Conservation (phyloP, 1,284 basidiomycete species). For the Phylloboletellus chloephorus region DNA sequence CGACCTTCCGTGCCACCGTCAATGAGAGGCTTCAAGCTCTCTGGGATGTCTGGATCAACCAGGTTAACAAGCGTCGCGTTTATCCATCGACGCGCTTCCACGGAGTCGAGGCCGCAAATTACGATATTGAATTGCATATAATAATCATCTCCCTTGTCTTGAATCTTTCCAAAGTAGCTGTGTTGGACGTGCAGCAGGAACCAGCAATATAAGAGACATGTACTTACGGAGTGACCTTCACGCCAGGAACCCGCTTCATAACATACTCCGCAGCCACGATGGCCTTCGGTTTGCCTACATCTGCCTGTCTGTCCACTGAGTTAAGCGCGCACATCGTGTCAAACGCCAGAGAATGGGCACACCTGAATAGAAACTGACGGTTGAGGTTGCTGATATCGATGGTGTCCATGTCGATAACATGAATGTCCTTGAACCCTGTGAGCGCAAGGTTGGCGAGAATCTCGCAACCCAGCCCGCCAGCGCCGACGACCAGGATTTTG, state of each 20-base stretch:
- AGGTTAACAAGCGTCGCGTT: slow-evolving; percentile 95
- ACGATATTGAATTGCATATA: slow-evolving; percentile 97
- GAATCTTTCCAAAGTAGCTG: slow-evolving; percentile 95
- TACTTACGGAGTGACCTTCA: slow-evolving; percentile 87
- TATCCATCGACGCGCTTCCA: slow-evolving; percentile 97
- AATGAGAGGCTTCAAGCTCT: slow-evolving; percentile 96
- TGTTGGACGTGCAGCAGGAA: slow-evolving; percentile 16
- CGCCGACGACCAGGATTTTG: slow-evolving; percentile 96
- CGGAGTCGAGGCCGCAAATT: slow-evolving; percentile 97
- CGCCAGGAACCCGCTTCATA: slow-evolving; percentile 91
- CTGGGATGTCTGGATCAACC: slow-evolving; percentile 86
- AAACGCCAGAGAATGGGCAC: slow-evolving; percentile 18
- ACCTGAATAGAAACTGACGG: slow-evolving; percentile 97
- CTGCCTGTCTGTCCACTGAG: slow-evolving; percentile 57
- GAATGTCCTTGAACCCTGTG: slow-evolving; percentile 94
- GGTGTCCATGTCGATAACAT: slow-evolving; percentile 99
- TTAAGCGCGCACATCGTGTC: neutral
- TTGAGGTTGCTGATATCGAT: slow-evolving; percentile 99
- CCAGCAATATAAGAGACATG: neutral
- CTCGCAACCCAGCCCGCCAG: slow-evolving; percentile 92
- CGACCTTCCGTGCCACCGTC: slow-evolving; percentile 97
- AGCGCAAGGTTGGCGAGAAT: slow-evolving; percentile 91
- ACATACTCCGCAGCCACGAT: slow-evolving; percentile 91
- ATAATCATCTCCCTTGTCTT: slow-evolving; percentile 95
- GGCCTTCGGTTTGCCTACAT: slow-evolving; percentile 94